Evolutionary conservation across 257 asterid genomes (phyloP).

Genomic region (Penstemon barbatus): DNA sequence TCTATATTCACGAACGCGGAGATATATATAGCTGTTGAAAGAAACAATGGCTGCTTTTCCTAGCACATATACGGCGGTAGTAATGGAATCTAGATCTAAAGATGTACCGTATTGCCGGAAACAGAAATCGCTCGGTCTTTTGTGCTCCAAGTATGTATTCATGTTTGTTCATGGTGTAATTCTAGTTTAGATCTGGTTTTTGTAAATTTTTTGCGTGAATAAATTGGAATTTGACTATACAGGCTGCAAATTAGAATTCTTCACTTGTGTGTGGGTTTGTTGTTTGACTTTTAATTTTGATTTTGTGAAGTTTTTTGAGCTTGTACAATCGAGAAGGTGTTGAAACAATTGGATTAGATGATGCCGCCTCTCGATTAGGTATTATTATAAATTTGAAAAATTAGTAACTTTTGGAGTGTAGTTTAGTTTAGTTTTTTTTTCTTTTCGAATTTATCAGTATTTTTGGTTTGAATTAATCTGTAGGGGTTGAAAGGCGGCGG

Average conservation of each 20-base stretch:
- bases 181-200: not conserved
- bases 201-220: too few species aligned
- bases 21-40: not conserved
- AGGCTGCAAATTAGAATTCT: not conserved
- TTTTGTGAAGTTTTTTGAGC: constrained; percentile 65
- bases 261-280: not conserved
- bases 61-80: constrained; percentile 13
- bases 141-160: constrained; percentile 74
- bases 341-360: constrained; percentile 87
- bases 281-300: constrained; percentile 17
- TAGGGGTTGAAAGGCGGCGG: constrained; percentile 97
- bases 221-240: too few species aligned
- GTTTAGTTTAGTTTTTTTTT: not conserved
- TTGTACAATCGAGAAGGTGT: constrained; percentile 78
- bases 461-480: constrained; percentile 5
- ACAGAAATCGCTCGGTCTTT: constrained; percentile 90
- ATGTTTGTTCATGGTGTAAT: not conserved
- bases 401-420: not conserved
- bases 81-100: constrained; percentile 58
- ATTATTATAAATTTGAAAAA: not conserved
- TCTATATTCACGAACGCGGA: not conserved
- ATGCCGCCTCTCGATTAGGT: constrained; percentile 86
- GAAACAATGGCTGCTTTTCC: constrained; percentile 36
- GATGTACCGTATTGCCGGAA: constrained; percentile 78
- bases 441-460: not conserved